Base-by-base conservation (phyloP, 305 asterid species). In the Ilex paraguariensis region DNA sequence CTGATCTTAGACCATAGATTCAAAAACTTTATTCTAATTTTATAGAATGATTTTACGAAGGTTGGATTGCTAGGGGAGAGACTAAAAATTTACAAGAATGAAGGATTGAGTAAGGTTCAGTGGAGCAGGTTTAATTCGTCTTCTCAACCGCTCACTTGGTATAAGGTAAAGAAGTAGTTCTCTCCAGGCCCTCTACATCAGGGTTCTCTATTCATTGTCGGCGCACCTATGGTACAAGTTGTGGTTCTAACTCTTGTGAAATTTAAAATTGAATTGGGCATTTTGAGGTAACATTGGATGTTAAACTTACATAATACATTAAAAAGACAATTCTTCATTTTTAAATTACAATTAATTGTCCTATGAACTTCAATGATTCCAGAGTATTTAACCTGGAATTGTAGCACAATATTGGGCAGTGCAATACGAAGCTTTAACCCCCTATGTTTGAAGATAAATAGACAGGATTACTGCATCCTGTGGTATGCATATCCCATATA, bases 1-100 rank as follows among this genome's bases (percentile, higher is more conserved):
- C 28, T 21, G 7, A 49, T 49, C 11, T 4, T 5, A 49, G 28
- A 21, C 28, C 28, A 21, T 21, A 21, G 28, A 31, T 42, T 48
- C 2, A 51, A 54, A 40, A 59, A 16, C 67, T 65, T 76, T 40
- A 12, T 67, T 54, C 9, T 36, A 36, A 36, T 36, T 4, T 12
- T 48, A 39, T 53, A 36, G 16, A 8, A 44, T 58, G 45, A 49
- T 15, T 52, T 55, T 60, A 30, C 48, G 14, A 75, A 92, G 98
- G 81, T 89, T 61, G 98, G 98, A 70, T 78, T 87, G 77, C 53
- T 62, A 21, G 98, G 98, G 56, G 96, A 87, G 77, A 84, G 58
- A 62, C 65, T 73, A 55, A 75, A 73, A 46, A 5, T 89, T 64
- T 81, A 81, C 82, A 71, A 79, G 46, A 68, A 54, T 15, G 79